Evolutionary conservation across 2,329 filamentous ascomycete species (phyloP), one percentile per base, ranked within the genome.

Genomic region (Hirsutella rhossiliensis): DNA sequence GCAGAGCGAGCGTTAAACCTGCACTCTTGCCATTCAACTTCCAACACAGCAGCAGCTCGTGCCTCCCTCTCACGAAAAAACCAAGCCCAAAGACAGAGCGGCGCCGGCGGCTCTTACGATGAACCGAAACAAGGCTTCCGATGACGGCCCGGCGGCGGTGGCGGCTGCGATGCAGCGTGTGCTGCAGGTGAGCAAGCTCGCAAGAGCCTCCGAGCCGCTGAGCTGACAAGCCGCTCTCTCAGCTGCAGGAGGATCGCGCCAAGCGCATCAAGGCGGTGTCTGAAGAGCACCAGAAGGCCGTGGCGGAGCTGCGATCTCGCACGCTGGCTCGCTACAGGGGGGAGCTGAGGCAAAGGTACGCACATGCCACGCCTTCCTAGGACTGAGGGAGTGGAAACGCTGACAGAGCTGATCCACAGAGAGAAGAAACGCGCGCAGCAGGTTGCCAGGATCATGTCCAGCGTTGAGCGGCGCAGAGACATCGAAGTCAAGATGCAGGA

Each of bases 401-500:
- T 27, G 36, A 41, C 13, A 20, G 17, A 19, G 18, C 34, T 5
- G 17, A 17, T 30, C 9, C 4, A 4, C 11, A 45, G 43, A 40
- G 20, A 27, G 36, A n/a, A 18, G 29, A 23, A 28, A 3, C 43
- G 43, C 4, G 40, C 32, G 17, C 12, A 28, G 3, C 19, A 27
- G 29, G 27, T 39, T 15, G 18, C 19, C 7, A 38, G 71, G 76
- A 65, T 80, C 75, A 12, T 53, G n/a, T 43, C 54, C 6, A 41
- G 53, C 17, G 34, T 48, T 5, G 52, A 62, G 44, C 50, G 48
- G 36, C 54, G 54, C 43, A 50, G 40, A 38, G 45, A 50, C 1
- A 56, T 62, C 11, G 58, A 63, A 43, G 40, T 32, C 2, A 48
- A 47, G 38, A 61, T 62, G 55, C 44, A 46, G 30, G 45, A 52